These are phyloP conservation scores for Diaporthe vaccinii DNA, from an alignment of 2,329 filamentous ascomycete genomes.

Conservation along the genomic window DNA sequence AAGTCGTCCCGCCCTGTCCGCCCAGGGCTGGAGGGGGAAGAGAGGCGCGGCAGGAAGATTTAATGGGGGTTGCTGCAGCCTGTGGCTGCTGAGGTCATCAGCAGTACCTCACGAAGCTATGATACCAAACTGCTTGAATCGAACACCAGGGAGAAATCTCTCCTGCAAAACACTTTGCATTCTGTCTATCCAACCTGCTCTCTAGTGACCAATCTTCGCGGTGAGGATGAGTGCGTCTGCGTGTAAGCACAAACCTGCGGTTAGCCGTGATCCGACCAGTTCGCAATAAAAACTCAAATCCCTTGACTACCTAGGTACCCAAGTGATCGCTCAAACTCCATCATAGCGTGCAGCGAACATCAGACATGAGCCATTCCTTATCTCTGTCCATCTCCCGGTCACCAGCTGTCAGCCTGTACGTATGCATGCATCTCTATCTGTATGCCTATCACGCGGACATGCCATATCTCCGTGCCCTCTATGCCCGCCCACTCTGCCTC, in stretches of 20 bases:
- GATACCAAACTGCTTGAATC: conserved; percentile 39
- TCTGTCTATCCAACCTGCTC: not conserved
- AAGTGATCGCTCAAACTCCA: conserved; percentile 18
- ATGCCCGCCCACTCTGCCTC: conserved; percentile 7
- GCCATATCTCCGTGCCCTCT: conserved; percentile 2
- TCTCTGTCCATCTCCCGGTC: not conserved
- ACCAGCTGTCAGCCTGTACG: not conserved
- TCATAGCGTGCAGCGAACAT: conserved; percentile 25
- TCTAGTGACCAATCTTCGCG: not conserved
- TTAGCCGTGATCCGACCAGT: conserved; percentile 10
- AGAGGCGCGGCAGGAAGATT: conserved; percentile 3
- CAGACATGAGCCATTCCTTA: conserved; percentile 9
- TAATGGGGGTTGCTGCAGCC: conserved; percentile 14
- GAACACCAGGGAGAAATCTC: conserved; percentile 6
- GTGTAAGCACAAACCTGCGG: conserved; percentile 4
- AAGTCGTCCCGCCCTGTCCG: not conserved
- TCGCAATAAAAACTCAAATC: conserved; percentile 20
- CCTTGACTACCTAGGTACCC: not conserved
- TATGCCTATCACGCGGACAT: conserved; percentile 12
- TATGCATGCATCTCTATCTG: not conserved
- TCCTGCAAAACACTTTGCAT: not conserved
- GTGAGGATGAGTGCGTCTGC: conserved; percentile 2
- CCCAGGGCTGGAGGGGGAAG: not conserved
- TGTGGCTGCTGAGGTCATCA: conserved; percentile 32
- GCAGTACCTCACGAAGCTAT: conserved; percentile 39